Percentiles rank a stretch among this genome's conserved stretches.
These are phyloP conservation scores for Colletotrichum orbiculare DNA, from an alignment of 2,329 filamentous ascomycete species.

Conservation along the genomic window DNA sequence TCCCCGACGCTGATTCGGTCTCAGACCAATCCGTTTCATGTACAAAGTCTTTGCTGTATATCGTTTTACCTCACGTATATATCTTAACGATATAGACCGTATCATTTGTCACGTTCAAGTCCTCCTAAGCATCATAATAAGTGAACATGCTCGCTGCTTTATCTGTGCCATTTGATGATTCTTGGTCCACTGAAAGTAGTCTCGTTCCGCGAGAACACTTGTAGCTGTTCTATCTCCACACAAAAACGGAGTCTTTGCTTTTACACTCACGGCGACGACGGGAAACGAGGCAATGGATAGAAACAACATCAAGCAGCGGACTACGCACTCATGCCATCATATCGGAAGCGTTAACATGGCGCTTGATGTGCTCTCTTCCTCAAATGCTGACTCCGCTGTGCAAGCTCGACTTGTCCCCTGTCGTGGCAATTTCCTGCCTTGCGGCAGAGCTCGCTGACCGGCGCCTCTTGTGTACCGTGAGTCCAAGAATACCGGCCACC, in stretches of 20 bases:
- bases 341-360: not conserved
- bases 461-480: slow-evolving; percentile 19
- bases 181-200: too few species aligned
- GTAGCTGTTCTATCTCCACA: too few species aligned
- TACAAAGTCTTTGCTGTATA: slow-evolving; percentile 33
- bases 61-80: slow-evolving; percentile 32
- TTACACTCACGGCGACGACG: too few species aligned
- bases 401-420: slow-evolving; percentile 20
- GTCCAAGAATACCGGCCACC: slow-evolving; percentile 26
- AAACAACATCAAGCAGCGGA: too few species aligned
- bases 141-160: too few species aligned
- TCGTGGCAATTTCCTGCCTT: not conserved
- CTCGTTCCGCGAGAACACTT: too few species aligned
- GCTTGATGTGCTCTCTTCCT: not conserved
- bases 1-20: slow-evolving; percentile 13
- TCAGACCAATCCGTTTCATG: slow-evolving; percentile 27
- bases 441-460: not conserved
- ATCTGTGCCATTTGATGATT: too few species aligned
- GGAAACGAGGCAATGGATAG: too few species aligned
- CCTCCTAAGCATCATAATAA: too few species aligned
- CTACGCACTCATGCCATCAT: too few species aligned
- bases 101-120: slow-evolving; percentile 24
- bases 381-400: slow-evolving; percentile 7
- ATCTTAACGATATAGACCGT: slow-evolving; percentile 29
- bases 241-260: too few species aligned